Conservation (phyloP, 768 basidiomycete genomes). For the Boletus patriciae region DNA sequence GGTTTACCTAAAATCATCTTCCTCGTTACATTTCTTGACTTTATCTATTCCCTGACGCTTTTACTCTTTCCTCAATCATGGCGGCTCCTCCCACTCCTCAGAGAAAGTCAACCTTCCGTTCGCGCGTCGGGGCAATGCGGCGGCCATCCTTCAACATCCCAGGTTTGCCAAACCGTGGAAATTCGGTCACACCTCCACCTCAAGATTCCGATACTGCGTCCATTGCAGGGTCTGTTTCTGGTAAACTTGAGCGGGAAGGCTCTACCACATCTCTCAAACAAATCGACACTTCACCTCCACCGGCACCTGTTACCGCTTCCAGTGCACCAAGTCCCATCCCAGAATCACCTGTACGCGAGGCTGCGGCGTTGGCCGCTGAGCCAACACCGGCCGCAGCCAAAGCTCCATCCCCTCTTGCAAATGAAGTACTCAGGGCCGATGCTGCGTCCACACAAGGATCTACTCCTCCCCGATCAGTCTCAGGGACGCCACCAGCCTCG, state of each 20-base stretch:
- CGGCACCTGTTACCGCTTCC: constrained; percentile 17
- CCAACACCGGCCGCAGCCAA: constrained; percentile 23
- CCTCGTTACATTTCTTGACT: constrained; percentile 9
- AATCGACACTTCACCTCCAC: constrained; percentile 36
- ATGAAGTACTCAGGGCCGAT: constrained; percentile 22
- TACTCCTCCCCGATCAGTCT: constrained; percentile 20
- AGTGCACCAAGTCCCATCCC: constrained; percentile 61
- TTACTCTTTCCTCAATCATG: constrained; percentile 24
- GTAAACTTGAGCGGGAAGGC: constrained; percentile 31
- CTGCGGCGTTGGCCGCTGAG: constrained; percentile 40
- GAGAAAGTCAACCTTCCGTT: constrained; percentile 48
- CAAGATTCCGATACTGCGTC: constrained; percentile 31
- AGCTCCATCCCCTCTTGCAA: constrained; percentile 47
- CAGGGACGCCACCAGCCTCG: constrained; percentile 21
- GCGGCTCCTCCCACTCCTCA: constrained; percentile 32
- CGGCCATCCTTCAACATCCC: constrained; percentile 57
- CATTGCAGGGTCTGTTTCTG: constrained; percentile 26
- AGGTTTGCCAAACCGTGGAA: constrained; percentile 31
- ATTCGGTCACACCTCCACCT: constrained; percentile 25
- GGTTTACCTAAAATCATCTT: constrained; percentile 8
- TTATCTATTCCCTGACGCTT: constrained; percentile 1
- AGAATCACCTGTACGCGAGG: constrained; percentile 66
- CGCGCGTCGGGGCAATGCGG: constrained; percentile 60
- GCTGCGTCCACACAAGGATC: constrained; percentile 15
- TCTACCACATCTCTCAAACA: constrained; percentile 32